Evolutionary conservation across 1,139 yeast genomes (phyloP), one percentile per base, ranked within the genome.

Genomic region (Meyerozyma smithsonii): DNA sequence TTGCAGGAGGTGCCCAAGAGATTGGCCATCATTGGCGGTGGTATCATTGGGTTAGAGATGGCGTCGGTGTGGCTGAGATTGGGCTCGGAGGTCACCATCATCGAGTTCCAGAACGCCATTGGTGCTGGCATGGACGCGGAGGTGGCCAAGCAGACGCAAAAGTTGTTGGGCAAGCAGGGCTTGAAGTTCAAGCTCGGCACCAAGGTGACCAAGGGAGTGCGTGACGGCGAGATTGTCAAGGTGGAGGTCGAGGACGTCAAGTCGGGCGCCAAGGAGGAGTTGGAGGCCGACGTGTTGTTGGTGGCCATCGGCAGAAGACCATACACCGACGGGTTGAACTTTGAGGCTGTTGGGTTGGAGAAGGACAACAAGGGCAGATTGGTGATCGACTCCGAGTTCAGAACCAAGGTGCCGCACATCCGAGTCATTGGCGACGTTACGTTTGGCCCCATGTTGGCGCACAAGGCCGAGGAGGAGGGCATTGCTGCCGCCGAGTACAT

Each of bases 231-330:
- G 23, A 65, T 69, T 35, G 98, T 94, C 51, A 79, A 84, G 59
- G 77, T 90, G 56, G 94, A 84, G 63, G 87, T 84, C 49, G 98
- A 92, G 74, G 81, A 86, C 58, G 90, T 80, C 58, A 92, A 92
- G 75, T 69, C 79, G 41, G 96, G 96, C 58, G 79, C 84, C 71
- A 74, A 79, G 56, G 92, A 84, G 64, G 65, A 78, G 32, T 56
- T 94, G 41, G 95, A 89, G 51, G 85, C 97, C 42, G 98, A 94
- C 61, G 95, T 90, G 35, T 75, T 92, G 58, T 76, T 92, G 56
- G 98, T 94, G 45, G 97, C 98, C 48, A 88, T 94, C 56, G 99
- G 99, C 62, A 89, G 99, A 77, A 89, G 97, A 72, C 98, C 99
- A 52, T 89, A 82, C 79, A 82, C 95, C 47, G 78, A 80, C 58